Conservation (phyloP, 2,329 filamentous ascomycete species). For the Xylariaceae sp. region DNA sequence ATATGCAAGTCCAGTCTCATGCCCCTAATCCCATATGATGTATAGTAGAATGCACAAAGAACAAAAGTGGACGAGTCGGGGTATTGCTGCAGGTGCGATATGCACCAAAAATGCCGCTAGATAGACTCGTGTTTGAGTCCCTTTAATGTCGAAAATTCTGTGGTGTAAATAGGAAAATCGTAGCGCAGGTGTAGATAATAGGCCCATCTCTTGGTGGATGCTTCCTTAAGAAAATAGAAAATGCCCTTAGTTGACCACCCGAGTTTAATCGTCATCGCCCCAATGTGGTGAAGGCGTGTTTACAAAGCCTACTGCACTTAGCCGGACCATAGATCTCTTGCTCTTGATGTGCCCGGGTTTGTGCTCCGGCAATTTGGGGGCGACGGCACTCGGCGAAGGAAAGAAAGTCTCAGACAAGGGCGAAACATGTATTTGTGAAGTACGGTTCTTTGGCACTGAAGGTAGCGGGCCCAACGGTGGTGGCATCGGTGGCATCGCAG, state of each 20-base stretch:
- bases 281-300: constrained; percentile 33
- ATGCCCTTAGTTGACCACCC: no score
- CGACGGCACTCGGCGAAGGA: constrained; percentile 19
- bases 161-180: no score
- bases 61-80: no score
- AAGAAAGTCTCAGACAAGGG: constrained; percentile 5
- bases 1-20: no score
- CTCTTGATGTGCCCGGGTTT: constrained; percentile 9
- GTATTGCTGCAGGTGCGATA: no score
- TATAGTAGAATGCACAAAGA: no score
- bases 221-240: constrained; percentile 5
- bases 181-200: no score
- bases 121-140: no score
- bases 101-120: no score
- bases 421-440: not conserved
- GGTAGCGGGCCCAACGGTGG: constrained; percentile 14
- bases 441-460: constrained; percentile 6
- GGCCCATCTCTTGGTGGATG: no score
- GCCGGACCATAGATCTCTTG: constrained; percentile 39
- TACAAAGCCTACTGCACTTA: constrained; percentile 37
- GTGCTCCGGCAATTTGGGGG: constrained; percentile 6
- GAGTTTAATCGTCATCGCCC: constrained; percentile 37
- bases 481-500: constrained; percentile 10
- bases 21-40: no score
- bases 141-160: no score